Evolutionary conservation across 257 asterid genomes (phyloP).

Genomic region (Phtheirospermum japonicum): DNA sequence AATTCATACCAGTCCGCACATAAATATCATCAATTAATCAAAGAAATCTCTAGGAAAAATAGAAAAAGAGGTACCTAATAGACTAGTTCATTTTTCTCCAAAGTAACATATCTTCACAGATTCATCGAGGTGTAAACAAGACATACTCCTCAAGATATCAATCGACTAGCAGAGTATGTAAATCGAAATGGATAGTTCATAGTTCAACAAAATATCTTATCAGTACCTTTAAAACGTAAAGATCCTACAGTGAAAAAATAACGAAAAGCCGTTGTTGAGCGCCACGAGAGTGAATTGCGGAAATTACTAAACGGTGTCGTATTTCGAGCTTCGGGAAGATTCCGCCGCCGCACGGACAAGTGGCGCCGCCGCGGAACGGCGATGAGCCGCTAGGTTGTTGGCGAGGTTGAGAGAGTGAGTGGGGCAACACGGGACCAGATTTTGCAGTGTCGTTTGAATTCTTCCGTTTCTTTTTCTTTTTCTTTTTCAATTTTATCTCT

Average conservation of each 20-base stretch:
- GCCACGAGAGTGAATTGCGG: conserved; percentile 4
- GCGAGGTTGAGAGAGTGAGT: conserved; percentile 30
- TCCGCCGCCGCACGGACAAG: conserved; percentile 12
- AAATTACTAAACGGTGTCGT: conserved; percentile 2
- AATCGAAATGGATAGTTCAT: conserved; percentile 1
- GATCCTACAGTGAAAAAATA: conserved; percentile 14
- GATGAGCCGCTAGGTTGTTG: conserved; percentile 47
- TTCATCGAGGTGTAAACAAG: neutral
- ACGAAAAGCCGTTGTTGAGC: conserved; percentile 16
- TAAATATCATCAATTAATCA: neutral
- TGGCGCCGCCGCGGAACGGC: conserved; percentile 37
- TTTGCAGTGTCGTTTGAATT: conserved; percentile 18
- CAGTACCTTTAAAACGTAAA: conserved; percentile 18
- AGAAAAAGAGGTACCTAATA: neutral
- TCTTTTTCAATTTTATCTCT: neutral
- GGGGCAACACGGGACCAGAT: conserved; percentile 18
- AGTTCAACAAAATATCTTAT: neutral
- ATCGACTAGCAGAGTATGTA: neutral
- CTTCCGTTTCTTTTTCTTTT: neutral
- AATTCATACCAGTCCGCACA: neutral
- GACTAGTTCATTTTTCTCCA: neutral
- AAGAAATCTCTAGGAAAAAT: neutral
- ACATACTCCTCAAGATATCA: neutral
- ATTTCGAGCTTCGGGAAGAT: neutral
- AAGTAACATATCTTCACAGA: neutral